Base-by-base conservation (phyloP, 805 yeast species). In the Wickerhamiella kurtzmanii region DNA sequence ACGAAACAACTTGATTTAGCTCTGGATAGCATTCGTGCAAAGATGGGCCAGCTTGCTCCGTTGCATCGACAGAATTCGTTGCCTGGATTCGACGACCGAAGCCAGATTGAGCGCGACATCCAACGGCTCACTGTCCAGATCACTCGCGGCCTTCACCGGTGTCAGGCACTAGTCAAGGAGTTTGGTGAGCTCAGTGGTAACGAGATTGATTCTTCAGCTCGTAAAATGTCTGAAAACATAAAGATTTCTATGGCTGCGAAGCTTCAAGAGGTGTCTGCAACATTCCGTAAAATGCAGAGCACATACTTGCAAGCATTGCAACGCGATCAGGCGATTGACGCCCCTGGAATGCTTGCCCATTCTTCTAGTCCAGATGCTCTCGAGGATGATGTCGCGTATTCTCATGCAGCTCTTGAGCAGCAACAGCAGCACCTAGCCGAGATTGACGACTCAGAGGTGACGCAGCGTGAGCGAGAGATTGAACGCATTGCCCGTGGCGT, bases 401-500 rank as follows among this genome's bases (percentile, higher is more conserved):
- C 25, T 53, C 56, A 44, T 63, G 62, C 44, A 53, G 43, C 56
- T 50, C 45, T 56, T 61, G 64, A 58, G 62, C 41, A 38, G 41
- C 32, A 25, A 25, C 41, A 38, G 25, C 41, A 38, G 22, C n/a
- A 13, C 25, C 22, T 38, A 8, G 20, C 15, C 8, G 41, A 38
- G 25, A 17, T 38, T 11, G 41, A 38, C 25, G 55, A 54, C 37
- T 54, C 44, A 3, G 53, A 55, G 48, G 54, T 83, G 35, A 73
- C 76, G 47, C 85, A 82, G 55, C 71, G 98, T 46, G 98, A 92
- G 59, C 75, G 79, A 45, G 98, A 89, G 59, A 92, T 92, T 45
- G 82, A 82, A 28, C 82, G 82, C 54, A 73, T 92, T 46, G 97
- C 98, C 3, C 85, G 84, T 69, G 95, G 96, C 44, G 94, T 92